phyloP scores from a whole-genome alignment of 176 grass and related monocot species.

The Metroxylon sagu region DNA sequence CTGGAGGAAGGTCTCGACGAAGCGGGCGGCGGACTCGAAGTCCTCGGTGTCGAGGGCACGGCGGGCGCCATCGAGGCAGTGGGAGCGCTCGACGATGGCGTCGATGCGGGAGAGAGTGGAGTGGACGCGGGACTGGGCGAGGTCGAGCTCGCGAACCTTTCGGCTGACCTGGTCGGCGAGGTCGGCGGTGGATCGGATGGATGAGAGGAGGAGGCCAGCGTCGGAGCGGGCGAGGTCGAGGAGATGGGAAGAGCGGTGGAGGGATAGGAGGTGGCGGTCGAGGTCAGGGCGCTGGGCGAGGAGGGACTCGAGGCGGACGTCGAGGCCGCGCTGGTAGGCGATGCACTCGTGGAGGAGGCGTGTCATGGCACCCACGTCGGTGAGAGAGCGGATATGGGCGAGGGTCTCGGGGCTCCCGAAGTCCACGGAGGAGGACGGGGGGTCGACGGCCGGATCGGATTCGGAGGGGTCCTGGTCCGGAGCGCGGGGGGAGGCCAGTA shows the following conservation, averaged over 20 bases:
- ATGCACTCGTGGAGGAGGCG: slow-evolving; percentile 83
- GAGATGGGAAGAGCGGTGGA: slow-evolving; percentile 50
- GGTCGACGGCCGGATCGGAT: neutral
- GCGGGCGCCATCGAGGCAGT: slow-evolving; percentile 57
- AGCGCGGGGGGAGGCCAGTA: slow-evolving; percentile 14
- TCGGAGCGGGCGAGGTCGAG: slow-evolving; percentile 75
- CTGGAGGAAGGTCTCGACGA: slow-evolving; percentile 13
- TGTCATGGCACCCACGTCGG: slow-evolving; percentile 70
- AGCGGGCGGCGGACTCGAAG: slow-evolving; percentile 41
- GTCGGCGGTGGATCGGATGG: slow-evolving; percentile 44
- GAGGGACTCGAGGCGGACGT: slow-evolving; percentile 58
- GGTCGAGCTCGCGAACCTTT: slow-evolving; percentile 64
- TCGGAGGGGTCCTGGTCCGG: slow-evolving; percentile 6
- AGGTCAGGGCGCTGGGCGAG: slow-evolving; percentile 68
- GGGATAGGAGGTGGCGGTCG: slow-evolving; percentile 49
- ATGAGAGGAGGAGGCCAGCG: slow-evolving; percentile 47
- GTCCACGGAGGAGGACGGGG: slow-evolving; percentile 29
- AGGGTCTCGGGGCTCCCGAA: slow-evolving; percentile 55
- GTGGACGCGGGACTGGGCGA: slow-evolving; percentile 55
- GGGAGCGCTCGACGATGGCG: slow-evolving; percentile 64
- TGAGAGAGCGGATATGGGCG: slow-evolving; percentile 51
- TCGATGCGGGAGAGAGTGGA: slow-evolving; percentile 50
- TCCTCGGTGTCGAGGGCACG: slow-evolving; percentile 61
- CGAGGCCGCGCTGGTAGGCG: slow-evolving; percentile 79
- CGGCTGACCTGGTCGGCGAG: slow-evolving; percentile 66